Evolutionary conservation across 1,284 basidiomycete genomes (phyloP), one percentile per base, ranked within the genome.

Genomic region (Cryptococcus floricola): DNA sequence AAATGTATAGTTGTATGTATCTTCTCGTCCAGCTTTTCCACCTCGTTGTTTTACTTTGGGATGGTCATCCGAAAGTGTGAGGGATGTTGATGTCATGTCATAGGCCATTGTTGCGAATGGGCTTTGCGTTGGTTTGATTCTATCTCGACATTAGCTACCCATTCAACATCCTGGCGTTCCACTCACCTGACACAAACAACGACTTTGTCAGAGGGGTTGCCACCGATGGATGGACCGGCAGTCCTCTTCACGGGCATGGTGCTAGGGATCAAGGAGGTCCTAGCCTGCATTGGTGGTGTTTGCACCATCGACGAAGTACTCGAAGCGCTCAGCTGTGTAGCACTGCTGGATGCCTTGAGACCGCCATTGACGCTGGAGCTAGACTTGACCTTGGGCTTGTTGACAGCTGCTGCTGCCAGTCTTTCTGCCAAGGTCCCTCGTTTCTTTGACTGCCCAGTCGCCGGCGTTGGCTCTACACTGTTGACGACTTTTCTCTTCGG

Each of bases 31-130:
- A 1, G 69, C 66, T 56, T 77, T 77, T 13, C 76, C 73, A 3
- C 75, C 75, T 44, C 76, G 61, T 50, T 74, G 72, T n/a, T 68
- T 52, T 5, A 77, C 70, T 42, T 72, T 76, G 5, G 76, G 74
- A 56, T 77, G 76, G 5, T 66, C 42, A 42, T 75, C 71, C 14
- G 71, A 68, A 8, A 77, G 59, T 8, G 65, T 59, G 14, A 77
- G 58, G 1, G 74, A 70, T 2, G 63, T 67, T 1, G 64, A 52
- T 7, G 70, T 54, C 18, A 71, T 57, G 27, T 75, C 70, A 55
- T 77, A 77, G 12, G 74, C 72, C 10, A 56, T 62, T 4, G 58
- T 43, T 2, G 66, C 52, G 46, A 74, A 74, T n/a, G 59, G 23
- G 4, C 67, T 71, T 13, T 45, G 42, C 2, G 74, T 73, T 5